Percentiles rank a stretch among this genome's conserved stretches.
Conservation (phyloP, 768 basidiomycete species). For the Suillus clintonianus region DNA sequence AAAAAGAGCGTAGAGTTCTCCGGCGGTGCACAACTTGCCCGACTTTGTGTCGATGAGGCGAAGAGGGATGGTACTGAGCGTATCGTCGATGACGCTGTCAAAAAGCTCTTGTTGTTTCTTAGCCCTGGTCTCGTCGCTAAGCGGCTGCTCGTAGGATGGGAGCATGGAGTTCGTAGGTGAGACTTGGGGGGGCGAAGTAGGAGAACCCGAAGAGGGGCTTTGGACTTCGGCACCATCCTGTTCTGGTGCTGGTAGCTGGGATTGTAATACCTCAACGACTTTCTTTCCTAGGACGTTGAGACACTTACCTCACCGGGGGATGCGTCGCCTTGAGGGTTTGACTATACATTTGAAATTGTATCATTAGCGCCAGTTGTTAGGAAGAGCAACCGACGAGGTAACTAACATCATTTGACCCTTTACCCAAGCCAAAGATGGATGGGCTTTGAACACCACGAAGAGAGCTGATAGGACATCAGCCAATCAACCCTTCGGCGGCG, state of each 20-base stretch:
- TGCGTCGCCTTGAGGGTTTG: neutral
- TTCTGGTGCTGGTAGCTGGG: neutral
- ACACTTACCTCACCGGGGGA: neutral
- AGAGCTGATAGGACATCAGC: neutral
- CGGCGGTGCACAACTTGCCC: neutral
- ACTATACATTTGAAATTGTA: neutral
- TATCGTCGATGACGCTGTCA: neutral
- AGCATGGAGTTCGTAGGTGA: neutral
- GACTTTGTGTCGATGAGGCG: neutral
- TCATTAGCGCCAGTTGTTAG: neutral
- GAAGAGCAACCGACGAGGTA: neutral
- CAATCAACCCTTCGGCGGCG: neutral
- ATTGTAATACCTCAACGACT: neutral
- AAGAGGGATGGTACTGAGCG: neutral
- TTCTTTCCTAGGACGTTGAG: neutral
- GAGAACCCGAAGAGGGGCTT: neutral
- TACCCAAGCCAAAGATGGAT: neutral
- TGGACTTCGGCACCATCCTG: neutral
- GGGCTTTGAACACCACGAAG: neutral
- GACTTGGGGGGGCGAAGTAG: neutral
- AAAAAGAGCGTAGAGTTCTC: neutral
- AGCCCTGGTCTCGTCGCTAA: neutral
- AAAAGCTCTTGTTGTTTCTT: conserved; percentile 1
- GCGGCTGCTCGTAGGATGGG: neutral
- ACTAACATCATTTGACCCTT: neutral